Base-by-base conservation (phyloP, 106 monocot species). In the Dendrobium nobile region DNA sequence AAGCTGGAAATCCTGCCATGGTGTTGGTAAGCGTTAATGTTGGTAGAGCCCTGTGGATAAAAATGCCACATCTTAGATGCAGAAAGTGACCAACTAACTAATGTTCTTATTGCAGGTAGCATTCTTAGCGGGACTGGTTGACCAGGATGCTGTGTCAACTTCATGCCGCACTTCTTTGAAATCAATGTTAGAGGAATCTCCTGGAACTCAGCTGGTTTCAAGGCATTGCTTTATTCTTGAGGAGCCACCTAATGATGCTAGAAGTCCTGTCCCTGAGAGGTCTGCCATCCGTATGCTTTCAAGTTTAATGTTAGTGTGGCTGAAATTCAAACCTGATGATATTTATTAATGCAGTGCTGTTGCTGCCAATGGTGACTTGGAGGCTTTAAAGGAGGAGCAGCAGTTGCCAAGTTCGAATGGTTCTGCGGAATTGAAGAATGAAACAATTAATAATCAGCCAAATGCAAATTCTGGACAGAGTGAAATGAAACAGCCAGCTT, bases 1-100 rank as follows among this genome's bases (percentile, higher is more conserved):
- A 94, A 75, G 88, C 89, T 84, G 97, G 97, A 78, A 98, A 94
- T 79, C 97, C 97, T 11, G 94, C 89, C 75, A 98, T 94, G 92
- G 84, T 91, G 41, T 80, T 98, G 88, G 97, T 94, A 80, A 83
- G 87, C 75, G 54, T 26, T 64, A 75, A 43, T 19, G 37, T 28
- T 72, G 31, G 27, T 40, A 72, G 67, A 31, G 4, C 40, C 72
- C 40, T 72, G 72, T 37, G 4, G 72, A 40, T 72, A 15, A 41
- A 75, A 24, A 45, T 75, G 37, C 37, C 4, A 47, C 45, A 45
- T 75, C 41, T 22, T 27, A 26, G 74, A 43, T 18, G 74, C 18
- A 20, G 47, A 75, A 22, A 43, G 13, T 70, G 70, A 37, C 24
- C 37, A 37, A 70, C 15, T 28, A 16, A 22, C 13, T 58, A 11